Evolutionary conservation across 2,329 filamentous ascomycete genomes (phyloP), one percentile per base, ranked within the genome.

Genomic region (Fusarium keratoplasticum): DNA sequence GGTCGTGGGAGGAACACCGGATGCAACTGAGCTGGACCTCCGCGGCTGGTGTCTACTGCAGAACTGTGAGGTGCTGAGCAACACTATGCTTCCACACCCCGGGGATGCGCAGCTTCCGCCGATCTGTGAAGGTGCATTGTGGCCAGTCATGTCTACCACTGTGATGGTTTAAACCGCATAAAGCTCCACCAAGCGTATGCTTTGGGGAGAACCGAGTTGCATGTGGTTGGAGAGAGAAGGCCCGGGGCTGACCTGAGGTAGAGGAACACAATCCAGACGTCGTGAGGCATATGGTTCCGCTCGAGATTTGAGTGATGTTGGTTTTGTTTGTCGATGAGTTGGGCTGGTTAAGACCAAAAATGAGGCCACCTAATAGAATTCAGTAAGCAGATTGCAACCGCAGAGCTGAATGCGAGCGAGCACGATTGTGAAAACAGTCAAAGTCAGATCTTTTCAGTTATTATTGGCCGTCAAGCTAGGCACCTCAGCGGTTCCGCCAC

Each of bases 381-480:
- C 40, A 54, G 61, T 66, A 52, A 73, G 72, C 38, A 54, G 58
- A 25, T 67, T 71, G 55, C 9, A 47, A 42, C 40, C 13, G 36
- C 11, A 8, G 35, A 62, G 36, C 14, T 62, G 35, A 25, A 35
- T 25, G 16, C 14, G 54, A 61, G 25, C 33, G 52, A 27, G 33
- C 20, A 31, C 14, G 22, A 47, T 52, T 52, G 50, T 31, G 52
- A 50, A 60, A 54, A 38, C 50, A 67, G 69, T 73, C 69, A 71
- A 76, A 74, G 87, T 94, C 92, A 93, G 92, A 88, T 93, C 91
- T 94, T 93, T 93, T 93, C 90, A 93, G 90, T 93, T 89, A 87
- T 82, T 77, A 78, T 79, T 82, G 79, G 81, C 85, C 88, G 81
- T 89, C 86, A 89, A 81, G 71, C 85, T 83, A 80, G 82, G 80